Evolutionary conservation across 306 rosid genomes (phyloP).

Genomic region (Malus asiatica): DNA sequence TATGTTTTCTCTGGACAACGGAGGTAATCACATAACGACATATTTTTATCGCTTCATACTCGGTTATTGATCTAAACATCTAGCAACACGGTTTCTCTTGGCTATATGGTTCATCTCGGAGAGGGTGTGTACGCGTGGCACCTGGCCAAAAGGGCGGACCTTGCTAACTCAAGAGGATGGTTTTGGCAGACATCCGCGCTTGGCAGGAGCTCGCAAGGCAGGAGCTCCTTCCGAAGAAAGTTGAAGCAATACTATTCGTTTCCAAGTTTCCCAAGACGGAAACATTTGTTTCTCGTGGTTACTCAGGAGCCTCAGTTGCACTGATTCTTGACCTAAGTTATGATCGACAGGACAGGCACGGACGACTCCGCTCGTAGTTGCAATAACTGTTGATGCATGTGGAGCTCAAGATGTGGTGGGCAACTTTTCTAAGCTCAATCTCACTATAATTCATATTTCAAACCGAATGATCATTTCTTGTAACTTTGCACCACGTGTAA

Average conservation of each 20-base stretch:
- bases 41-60: no score
- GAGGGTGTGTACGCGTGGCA: constrained; percentile 74
- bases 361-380: no score
- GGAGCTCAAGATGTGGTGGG: background rate
- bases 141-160: constrained; percentile 74
- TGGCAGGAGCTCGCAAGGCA: constrained; percentile 1
- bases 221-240: background rate
- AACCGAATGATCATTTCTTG: background rate
- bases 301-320: no score
- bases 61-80: no score
- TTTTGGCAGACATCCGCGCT: constrained; percentile 78
- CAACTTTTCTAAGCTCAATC: no score
- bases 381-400: background rate
- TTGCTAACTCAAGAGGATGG: constrained; percentile 67
- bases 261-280: background rate
- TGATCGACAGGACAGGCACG: no score
- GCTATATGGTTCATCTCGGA: background rate
- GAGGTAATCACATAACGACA: constrained; percentile 2
- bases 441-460: no score
- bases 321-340: no score
- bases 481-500: background rate
- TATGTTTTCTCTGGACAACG: background rate
- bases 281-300: background rate
- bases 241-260: background rate
- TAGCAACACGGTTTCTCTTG: background rate